These are phyloP conservation scores for Sporothrix sp. DNA, from an alignment of 2,329 filamentous ascomycete species.

Conservation along the genomic window DNA sequence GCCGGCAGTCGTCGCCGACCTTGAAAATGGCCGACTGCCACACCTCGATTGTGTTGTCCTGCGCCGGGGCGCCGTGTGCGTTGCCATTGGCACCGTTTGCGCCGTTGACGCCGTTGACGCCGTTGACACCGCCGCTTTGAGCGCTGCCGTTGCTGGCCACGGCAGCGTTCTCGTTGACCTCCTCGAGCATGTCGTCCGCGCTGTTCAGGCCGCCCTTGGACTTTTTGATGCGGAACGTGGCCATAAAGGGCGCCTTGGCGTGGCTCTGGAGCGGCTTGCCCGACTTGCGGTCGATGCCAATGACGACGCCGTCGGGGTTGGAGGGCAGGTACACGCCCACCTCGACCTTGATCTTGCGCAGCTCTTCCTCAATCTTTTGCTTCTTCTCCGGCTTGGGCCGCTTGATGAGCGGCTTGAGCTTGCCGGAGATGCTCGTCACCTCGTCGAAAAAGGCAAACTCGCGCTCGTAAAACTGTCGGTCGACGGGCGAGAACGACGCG, in stretches of 20 bases:
- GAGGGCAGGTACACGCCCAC: conserved; percentile 94
- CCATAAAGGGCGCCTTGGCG: conserved; percentile 98
- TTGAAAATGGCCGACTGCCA: conserved; percentile 99
- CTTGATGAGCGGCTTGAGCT: conserved; percentile 88
- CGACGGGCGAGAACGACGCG: conserved; percentile 65
- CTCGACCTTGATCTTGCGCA: conserved; percentile 94
- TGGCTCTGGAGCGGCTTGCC: conserved; percentile 96
- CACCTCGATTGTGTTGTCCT: conserved; percentile 66
- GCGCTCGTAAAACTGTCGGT: conserved; percentile 80
- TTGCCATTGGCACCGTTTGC: neutral
- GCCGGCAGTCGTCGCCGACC: conserved; percentile 94
- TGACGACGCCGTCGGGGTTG: conserved; percentile 93
- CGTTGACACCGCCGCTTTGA: neutral
- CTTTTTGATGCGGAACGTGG: conserved; percentile 94
- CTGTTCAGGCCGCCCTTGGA: conserved; percentile 47
- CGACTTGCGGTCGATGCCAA: conserved; percentile 95
- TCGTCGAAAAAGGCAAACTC: conserved; percentile 99
- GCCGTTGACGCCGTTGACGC: neutral
- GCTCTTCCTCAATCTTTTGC: conserved; percentile 96
- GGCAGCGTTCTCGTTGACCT: conserved; percentile 31
- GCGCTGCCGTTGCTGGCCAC: neutral
- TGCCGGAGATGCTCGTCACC: conserved; percentile 90
- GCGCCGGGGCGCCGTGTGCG: conserved; percentile 16
- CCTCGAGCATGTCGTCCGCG: conserved; percentile 41
- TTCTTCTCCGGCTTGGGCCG: conserved; percentile 93